Conservation (phyloP, 768 basidiomycete genomes). For the Leccinum imitatum region DNA sequence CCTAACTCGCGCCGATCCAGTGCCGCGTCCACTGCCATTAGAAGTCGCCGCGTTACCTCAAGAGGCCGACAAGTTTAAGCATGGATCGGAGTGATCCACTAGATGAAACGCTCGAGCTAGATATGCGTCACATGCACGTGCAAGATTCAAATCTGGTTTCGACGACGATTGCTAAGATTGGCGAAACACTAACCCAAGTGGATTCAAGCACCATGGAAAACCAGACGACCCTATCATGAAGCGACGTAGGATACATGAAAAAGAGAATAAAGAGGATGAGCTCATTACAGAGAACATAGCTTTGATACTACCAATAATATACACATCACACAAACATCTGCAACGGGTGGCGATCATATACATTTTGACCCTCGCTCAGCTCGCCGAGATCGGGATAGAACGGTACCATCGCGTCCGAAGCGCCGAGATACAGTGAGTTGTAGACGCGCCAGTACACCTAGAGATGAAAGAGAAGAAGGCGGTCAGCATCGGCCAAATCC, state of each 20-base stretch:
- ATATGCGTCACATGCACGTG: too few species aligned
- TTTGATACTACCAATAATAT: slow-evolving; percentile 6
- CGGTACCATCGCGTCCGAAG: slow-evolving; percentile 88
- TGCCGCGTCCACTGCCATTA: too few species aligned
- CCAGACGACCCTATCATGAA: neutral
- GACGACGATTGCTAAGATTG: too few species aligned
- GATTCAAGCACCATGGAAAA: neutral
- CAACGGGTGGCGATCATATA: slow-evolving; percentile 81
- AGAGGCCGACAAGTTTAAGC: too few species aligned
- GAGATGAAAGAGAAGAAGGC: neutral
- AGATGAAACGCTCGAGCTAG: too few species aligned
- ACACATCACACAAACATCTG: slow-evolving; percentile 72
- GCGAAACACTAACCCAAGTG: neutral
- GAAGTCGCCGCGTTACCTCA: too few species aligned
- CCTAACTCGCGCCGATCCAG: too few species aligned
- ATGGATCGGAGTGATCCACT: too few species aligned
- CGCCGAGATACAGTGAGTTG: slow-evolving; percentile 91
- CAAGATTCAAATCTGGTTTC: too few species aligned
- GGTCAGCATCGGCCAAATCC: slow-evolving; percentile 5
- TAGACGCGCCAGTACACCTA: slow-evolving; percentile 92
- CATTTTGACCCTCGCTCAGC: slow-evolving; percentile 87
- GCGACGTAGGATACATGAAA: neutral
- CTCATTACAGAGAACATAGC: slow-evolving; percentile 7
- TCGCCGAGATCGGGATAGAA: slow-evolving; percentile 93
- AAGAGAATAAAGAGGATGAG: neutral